phyloP scores from a whole-genome alignment of 495 filamentous ascomycete species.

The Penicillium bialowiezense region DNA sequence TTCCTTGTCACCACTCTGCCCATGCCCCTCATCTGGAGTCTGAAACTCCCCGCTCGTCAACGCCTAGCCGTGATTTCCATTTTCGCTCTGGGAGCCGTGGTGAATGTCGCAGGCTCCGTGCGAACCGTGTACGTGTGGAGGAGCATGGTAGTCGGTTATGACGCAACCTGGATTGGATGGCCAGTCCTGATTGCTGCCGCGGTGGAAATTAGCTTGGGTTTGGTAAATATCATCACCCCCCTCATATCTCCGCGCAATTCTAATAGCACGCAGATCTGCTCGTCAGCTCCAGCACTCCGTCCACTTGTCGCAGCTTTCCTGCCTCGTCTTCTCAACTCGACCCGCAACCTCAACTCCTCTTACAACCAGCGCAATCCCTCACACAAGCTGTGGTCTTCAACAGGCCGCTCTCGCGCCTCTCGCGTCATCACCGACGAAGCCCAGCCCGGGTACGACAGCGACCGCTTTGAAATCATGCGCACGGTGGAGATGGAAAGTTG shows the following conservation, averaged over 20 bases:
- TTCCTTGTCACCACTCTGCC: constrained; percentile 56
- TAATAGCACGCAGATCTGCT: constrained; percentile 43
- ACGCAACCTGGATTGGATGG: constrained; percentile 55
- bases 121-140: constrained; percentile 54
- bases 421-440: neutral
- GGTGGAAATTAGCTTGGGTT: constrained; percentile 57
- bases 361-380: constrained; percentile 20
- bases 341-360: constrained; percentile 16
- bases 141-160: constrained; percentile 46
- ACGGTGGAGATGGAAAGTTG: constrained; percentile 38
- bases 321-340: constrained; percentile 37
- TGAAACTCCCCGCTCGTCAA: constrained; percentile 54
- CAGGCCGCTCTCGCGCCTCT: constrained; percentile 18
- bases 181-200: constrained; percentile 49
- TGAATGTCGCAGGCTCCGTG: constrained; percentile 54
- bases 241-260: neutral
- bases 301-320: constrained; percentile 47
- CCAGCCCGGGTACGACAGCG: constrained; percentile 17
- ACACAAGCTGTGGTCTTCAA: constrained; percentile 26
- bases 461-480: constrained; percentile 25
- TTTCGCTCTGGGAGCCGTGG: constrained; percentile 56
- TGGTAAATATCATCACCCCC: constrained; percentile 39
- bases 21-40: constrained; percentile 54
- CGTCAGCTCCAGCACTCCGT: constrained; percentile 53
- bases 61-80: constrained; percentile 55